Percentiles rank a stretch among this genome's conserved stretches.
Conservation (phyloP, 768 basidiomycete genomes). For the Cytidiella melzeri region DNA sequence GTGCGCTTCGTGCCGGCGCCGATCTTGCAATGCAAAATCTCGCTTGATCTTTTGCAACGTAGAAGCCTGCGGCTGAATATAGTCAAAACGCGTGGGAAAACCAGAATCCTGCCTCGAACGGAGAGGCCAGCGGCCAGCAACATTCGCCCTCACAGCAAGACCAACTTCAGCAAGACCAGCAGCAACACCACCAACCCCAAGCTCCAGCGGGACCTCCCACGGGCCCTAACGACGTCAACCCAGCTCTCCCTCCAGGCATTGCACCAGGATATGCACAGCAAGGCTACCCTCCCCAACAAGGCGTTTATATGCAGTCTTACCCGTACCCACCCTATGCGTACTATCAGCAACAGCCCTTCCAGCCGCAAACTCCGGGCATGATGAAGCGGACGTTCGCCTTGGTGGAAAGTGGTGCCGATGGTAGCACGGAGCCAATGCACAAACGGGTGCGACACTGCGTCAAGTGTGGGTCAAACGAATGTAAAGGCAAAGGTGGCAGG, state of each 20-base stretch:
- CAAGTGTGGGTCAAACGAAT: constrained; percentile 77
- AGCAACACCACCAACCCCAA: constrained; percentile 9
- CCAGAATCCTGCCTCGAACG: constrained; percentile 32
- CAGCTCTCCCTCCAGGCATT: constrained; percentile 4
- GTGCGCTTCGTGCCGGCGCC: no score
- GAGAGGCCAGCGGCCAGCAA: constrained; percentile 21
- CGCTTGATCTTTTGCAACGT: constrained; percentile 29
- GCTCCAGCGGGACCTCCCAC: constrained; percentile 17
- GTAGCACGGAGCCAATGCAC: constrained; percentile 20
- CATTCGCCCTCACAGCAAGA: not conserved
- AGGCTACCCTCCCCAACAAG: constrained; percentile 9
- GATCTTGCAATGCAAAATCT: no score
- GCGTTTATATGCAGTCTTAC: constrained; percentile 16
- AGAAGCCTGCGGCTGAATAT: constrained; percentile 38
- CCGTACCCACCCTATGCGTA: constrained; percentile 19
- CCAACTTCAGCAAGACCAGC: not conserved
- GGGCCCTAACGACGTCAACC: constrained; percentile 5
- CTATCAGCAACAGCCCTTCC: constrained; percentile 14
- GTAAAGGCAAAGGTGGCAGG: constrained; percentile 79
- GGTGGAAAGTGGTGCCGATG: constrained; percentile 19
- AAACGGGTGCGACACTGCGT: constrained; percentile 76
- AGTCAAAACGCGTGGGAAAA: constrained; percentile 53
- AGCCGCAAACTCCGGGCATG: constrained; percentile 2
- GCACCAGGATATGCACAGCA: constrained; percentile 11
- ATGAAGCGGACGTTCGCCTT: constrained; percentile 25